Conservation (phyloP, 2,329 filamentous ascomycete genomes). For the Lecanicillium sp. region DNA sequence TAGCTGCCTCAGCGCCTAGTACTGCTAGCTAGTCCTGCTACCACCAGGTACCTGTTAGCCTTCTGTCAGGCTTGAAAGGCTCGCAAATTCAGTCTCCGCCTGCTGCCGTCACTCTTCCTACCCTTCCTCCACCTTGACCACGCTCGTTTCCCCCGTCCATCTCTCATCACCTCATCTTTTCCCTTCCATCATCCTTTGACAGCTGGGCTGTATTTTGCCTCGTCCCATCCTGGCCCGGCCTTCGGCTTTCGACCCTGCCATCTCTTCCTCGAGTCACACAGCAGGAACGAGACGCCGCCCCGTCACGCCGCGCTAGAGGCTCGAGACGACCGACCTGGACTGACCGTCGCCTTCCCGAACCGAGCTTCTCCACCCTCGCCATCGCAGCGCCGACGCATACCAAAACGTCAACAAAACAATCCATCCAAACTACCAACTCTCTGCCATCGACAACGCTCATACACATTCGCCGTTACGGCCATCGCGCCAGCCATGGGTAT, state of each 20-base stretch:
- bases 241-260: background rate
- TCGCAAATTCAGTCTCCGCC: no score
- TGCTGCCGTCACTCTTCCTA: background rate
- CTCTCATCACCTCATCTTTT: background rate
- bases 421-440: conserved; percentile 3
- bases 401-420: conserved; percentile 13
- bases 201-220: conserved; percentile 1
- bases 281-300: conserved; percentile 9
- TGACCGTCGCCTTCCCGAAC: conserved; percentile 10
- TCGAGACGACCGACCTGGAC: no score
- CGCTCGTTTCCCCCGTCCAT: no score
- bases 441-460: conserved; percentile 8
- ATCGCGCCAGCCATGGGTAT: conserved; percentile 48
- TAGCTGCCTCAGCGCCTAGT: no score
- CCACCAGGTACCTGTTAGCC: no score
- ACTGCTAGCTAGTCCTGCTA: no score
- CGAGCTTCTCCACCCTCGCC: conserved; percentile 8
- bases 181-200: background rate
- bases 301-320: no score
- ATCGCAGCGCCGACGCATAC: conserved; percentile 3
- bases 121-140: conserved; percentile 2
- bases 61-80: no score
- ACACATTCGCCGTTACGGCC: conserved; percentile 14
- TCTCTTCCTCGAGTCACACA: background rate
- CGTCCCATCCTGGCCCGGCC: background rate